Base-by-base conservation (phyloP, 1,284 basidiomycete genomes). In the Inonotus hispidus region DNA sequence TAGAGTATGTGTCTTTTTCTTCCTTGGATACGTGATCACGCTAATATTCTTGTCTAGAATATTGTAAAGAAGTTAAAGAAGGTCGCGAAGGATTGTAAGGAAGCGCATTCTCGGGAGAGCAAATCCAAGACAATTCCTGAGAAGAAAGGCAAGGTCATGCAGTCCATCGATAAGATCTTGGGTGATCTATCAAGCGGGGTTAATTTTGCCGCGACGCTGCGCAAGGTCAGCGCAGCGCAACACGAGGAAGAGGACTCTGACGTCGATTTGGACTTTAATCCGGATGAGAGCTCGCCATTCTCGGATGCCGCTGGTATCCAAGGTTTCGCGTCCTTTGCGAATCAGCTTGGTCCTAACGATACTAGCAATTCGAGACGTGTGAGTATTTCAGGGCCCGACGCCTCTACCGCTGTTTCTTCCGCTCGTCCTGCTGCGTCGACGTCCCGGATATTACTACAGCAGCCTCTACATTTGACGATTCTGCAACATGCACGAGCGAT, bases 11-110 rank as follows among this genome's bases (percentile, higher is more conserved):
- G 13, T 56, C 64, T 52, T 19, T 53, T 43, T 60, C 37, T 32
- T 27, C 27, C 16, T 19, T 52, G 39, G 27, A 1, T 1, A n/a
- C n/a, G 16, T 21, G 53, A 47, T 62, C 27, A 56, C 27, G 54
- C 56, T 60, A n/a, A 46, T 10, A 27, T 45, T 52, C 23, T 32
- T 45, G 46, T 58, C 5, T 56, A 90, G 88, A 84, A 81, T 67
- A 88, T 92, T 66, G 87, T 93, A 27, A 83, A 85, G 65, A 88
- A 89, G 68, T 73, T 95, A 62, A 85, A 87, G 71, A 92, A 92
- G 68, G 84, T 93, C 43, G 85, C 87, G 43, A 83, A 88, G 67
- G 88, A 92, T 62, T 90, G 88, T 69, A 88, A 87, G 70, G 82
- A 85, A 56, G 80, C 78, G 0, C 85, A 90, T 69, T 82, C 80